phyloP scores from a whole-genome alignment of 2,329 filamentous ascomycete genomes.

The Xylaria sp. region DNA sequence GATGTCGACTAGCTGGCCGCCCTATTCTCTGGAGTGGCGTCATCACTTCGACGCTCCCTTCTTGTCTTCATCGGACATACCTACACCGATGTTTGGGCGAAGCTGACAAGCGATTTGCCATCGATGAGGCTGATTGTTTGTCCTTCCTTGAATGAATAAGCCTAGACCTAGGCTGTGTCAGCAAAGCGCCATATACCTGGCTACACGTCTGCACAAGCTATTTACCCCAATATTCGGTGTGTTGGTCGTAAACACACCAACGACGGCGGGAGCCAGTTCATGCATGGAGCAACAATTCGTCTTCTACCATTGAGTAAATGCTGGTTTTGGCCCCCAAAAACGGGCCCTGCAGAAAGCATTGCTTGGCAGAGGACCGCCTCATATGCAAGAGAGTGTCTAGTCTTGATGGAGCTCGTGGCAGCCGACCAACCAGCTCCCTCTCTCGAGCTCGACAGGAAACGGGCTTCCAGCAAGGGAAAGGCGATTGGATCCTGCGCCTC shows the following conservation, averaged over 20 bases:
- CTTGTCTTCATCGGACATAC: background rate
- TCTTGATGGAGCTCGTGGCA: slow-evolving; percentile 23
- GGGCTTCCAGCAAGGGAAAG: slow-evolving; percentile 18
- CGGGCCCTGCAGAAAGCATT: slow-evolving; percentile 34
- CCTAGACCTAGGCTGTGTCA: slow-evolving; percentile 7
- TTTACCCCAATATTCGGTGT: background rate
- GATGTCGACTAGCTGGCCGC: slow-evolving; percentile 19
- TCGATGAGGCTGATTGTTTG: background rate
- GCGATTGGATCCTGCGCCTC: slow-evolving; percentile 33
- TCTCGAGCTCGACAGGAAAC: slow-evolving; percentile 20
- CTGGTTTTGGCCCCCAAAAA: slow-evolving; percentile 30
- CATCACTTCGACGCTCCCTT: slow-evolving; percentile 5
- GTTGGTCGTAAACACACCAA: slow-evolving; percentile 30
- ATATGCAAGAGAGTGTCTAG: slow-evolving; percentile 26
- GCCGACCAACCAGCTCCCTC: slow-evolving; percentile 30
- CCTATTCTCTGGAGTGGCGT: slow-evolving; percentile 19
- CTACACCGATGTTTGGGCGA: slow-evolving; percentile 33
- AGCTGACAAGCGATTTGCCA: slow-evolving; percentile 22
- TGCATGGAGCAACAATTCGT: slow-evolving; percentile 14
- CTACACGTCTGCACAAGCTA: slow-evolving; percentile 10
- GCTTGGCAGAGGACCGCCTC: slow-evolving; percentile 24
- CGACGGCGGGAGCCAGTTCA: slow-evolving; percentile 26
- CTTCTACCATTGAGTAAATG: background rate
- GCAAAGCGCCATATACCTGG: slow-evolving; percentile 15
- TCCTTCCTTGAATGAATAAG: slow-evolving; percentile 3